These are phyloP conservation scores for Suillus subaureus DNA, from an alignment of 768 basidiomycete species.

Conservation along the genomic window DNA sequence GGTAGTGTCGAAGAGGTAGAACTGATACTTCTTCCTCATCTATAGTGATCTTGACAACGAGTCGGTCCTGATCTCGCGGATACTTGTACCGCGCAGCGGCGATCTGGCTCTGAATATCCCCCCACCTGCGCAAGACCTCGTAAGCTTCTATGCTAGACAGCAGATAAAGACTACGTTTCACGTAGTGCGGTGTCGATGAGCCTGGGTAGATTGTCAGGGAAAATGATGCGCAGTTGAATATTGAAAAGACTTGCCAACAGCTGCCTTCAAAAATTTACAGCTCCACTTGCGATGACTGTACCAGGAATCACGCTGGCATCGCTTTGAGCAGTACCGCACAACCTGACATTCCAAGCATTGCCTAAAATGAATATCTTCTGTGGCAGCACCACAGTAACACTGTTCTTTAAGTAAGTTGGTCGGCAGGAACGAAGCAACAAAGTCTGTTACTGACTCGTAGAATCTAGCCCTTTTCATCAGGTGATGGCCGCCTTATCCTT, in stretches of 20 bases:
- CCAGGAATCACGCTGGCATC: conserved; percentile 4
- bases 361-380: background rate
- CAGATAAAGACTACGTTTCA: conserved; percentile 4
- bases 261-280: background rate
- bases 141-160: background rate
- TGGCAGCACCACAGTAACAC: background rate
- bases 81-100: background rate
- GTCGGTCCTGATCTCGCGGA: background rate
- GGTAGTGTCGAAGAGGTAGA: conserved; percentile 4
- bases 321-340: conserved; percentile 1
- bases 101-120: background rate
- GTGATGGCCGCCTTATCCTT: background rate
- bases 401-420: background rate
- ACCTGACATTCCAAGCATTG: background rate
- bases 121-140: background rate
- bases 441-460: conserved; percentile 1
- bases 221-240: background rate
- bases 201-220: background rate
- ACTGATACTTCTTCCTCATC: background rate
- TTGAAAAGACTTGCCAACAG: background rate
- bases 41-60: background rate
- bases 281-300: background rate
- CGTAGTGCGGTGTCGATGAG: background rate
- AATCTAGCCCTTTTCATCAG: background rate
- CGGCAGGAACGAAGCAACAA: background rate